Conservation (phyloP, 1,139 yeast species). For the Suhomyces yuchorum region DNA sequence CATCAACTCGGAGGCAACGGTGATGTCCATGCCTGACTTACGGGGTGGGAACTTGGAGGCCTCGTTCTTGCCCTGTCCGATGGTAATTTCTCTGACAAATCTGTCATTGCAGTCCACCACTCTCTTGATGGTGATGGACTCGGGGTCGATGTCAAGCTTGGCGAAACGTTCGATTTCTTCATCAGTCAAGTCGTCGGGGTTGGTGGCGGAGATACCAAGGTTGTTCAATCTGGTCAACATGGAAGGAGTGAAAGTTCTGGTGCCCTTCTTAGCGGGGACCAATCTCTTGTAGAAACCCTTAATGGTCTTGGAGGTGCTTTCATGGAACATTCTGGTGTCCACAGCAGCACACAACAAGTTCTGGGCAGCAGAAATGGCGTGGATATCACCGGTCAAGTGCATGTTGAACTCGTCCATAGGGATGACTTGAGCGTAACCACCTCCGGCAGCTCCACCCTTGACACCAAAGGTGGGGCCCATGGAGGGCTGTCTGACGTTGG, state of each 20-base stretch:
- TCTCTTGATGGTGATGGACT: slow-evolving; percentile 93
- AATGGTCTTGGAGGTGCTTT: slow-evolving; percentile 79
- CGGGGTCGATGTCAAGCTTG: slow-evolving; percentile 90
- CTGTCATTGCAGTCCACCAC: slow-evolving; percentile 97
- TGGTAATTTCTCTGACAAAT: slow-evolving; percentile 85
- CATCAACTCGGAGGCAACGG: slow-evolving; percentile 98
- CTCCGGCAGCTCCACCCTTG: slow-evolving; percentile 99
- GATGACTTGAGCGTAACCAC: slow-evolving; percentile 97
- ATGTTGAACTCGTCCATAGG: slow-evolving; percentile 99
- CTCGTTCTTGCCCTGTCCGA: slow-evolving; percentile 94
- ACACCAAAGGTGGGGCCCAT: slow-evolving; percentile 99
- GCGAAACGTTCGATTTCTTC: slow-evolving; percentile 80
- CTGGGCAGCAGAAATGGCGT: slow-evolving; percentile 95
- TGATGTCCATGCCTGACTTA: slow-evolving; percentile 91
- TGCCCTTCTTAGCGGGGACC: slow-evolving; percentile 86
- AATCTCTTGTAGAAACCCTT: slow-evolving; percentile 85
- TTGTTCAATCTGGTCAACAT: slow-evolving; percentile 79
- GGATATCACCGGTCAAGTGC: slow-evolving; percentile 98
- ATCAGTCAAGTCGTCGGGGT: slow-evolving; percentile 78
- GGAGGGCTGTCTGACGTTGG: slow-evolving; percentile 96
- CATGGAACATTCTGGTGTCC: slow-evolving; percentile 98
- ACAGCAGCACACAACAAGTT: slow-evolving; percentile 96
- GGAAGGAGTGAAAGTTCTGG: slow-evolving; percentile 72
- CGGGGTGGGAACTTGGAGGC: slow-evolving; percentile 68
- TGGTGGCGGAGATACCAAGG: slow-evolving; percentile 76